Evolutionary conservation across 2,329 filamentous ascomycete species (phyloP), one percentile per base, ranked within the genome.

Genomic region (Mariannaea sp.): DNA sequence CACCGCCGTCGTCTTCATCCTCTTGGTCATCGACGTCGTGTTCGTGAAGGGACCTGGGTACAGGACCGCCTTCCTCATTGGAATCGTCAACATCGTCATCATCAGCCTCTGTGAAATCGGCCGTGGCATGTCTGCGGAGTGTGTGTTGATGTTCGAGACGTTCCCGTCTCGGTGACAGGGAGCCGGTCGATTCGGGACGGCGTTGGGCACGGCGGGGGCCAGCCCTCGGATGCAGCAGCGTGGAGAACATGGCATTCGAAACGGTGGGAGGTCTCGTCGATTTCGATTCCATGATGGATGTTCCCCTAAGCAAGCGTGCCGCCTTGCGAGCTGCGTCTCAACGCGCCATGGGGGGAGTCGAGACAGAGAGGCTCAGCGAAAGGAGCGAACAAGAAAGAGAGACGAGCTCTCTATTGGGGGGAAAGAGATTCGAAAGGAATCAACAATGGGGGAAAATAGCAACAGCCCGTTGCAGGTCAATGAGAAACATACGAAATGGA

Each of bases 31-130:
- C 60, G 47, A 46, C 58, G 47, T 60, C 57, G 26, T 57, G 59
- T 19, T 66, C 60, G 50, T 65, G 53, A 38, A 30, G 38, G 39
- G 51, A 50, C 54, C 65, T 41, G 24, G 62, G 52, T 50, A 51
- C 44, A 38, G 63, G 47, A 50, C 66, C 69, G 55, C 65, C 69
- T 43, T 75, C 73, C 14, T 74, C 72, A 35, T 71, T 67, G 13
- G 75, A 73, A 20, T 79, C 69, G 26, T 73, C 70, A 22, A 73
- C 71, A 14, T 75, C 76, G 26, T 79, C 80, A 46, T 85, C 81
- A 53, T 86, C 83, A 30, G 78, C 81, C 65, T 86, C 84, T 41
- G 83, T 86, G 59, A 86, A 87, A 68, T 87, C 84, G 55, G 84
- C 84, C 2, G 81, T 83, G 50, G 84, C 83, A 69, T 83, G 80